A percentile compares a stretch with the other conserved stretches of the same genome.
Conservation (phyloP, 2,329 filamentous ascomycete species). For the Tolypocladium amazonense region DNA sequence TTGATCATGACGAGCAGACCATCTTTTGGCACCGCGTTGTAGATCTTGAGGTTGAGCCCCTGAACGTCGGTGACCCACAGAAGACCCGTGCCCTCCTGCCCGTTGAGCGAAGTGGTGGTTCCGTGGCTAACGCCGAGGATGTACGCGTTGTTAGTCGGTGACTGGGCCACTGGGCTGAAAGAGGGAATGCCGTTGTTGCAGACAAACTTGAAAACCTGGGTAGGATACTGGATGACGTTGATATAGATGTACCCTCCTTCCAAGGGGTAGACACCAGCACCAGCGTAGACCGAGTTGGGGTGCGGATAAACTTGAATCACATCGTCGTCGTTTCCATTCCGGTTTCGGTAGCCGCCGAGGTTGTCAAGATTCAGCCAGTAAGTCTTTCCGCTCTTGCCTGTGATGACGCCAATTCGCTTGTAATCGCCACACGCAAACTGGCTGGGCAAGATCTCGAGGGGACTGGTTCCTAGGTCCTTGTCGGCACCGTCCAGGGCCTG, state of each 20-base stretch:
- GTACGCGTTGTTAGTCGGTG: constrained; percentile 36
- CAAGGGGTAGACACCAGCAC: constrained; percentile 34
- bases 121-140: constrained; percentile 46
- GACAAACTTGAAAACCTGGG: constrained; percentile 47
- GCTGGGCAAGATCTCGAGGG: constrained; percentile 30
- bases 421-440: constrained; percentile 32
- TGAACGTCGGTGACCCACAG: constrained; percentile 47
- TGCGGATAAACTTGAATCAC: constrained; percentile 34
- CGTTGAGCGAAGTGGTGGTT: constrained; percentile 43
- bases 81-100: constrained; percentile 42
- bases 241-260: constrained; percentile 40
- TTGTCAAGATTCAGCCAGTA: constrained; percentile 32
- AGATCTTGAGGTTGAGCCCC: constrained; percentile 39
- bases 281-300: constrained; percentile 34
- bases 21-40: constrained; percentile 37
- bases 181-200: constrained; percentile 38
- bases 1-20: constrained; percentile 36
- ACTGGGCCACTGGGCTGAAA: constrained; percentile 43
- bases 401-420: constrained; percentile 35
- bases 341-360: constrained; percentile 28
- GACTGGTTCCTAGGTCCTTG: constrained; percentile 36
- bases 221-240: constrained; percentile 41
- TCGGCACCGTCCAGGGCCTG: constrained; percentile 37
- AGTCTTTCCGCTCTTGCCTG: constrained; percentile 39
- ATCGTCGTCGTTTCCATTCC: constrained; percentile 23